Conservation (phyloP, 2,329 filamentous ascomycete genomes). For the Endoconidiophora laricicola region DNA sequence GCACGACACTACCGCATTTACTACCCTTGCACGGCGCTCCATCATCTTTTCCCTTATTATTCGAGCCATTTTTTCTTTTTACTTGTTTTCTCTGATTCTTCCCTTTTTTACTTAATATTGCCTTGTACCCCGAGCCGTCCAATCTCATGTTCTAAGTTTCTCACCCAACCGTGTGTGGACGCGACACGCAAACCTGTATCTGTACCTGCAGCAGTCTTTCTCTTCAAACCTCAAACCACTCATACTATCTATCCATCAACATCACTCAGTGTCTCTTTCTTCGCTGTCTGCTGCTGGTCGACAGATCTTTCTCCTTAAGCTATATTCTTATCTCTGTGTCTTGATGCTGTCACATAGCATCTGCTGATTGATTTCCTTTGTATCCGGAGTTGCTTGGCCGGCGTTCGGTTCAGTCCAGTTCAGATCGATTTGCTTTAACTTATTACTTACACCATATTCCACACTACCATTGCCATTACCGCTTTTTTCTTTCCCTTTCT, state of each 20-base stretch:
- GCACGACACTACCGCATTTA: too few species aligned
- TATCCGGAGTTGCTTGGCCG: background rate
- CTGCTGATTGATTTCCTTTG: too few species aligned
- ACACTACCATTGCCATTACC: background rate
- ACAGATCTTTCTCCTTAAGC: too few species aligned
- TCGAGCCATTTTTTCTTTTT: background rate
- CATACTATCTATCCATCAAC: background rate
- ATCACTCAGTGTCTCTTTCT: background rate
- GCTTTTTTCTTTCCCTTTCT: background rate
- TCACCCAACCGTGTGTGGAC: too few species aligned
- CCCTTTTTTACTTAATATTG: background rate
- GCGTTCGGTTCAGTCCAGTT: constrained; percentile 1
- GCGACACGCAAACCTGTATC: background rate
- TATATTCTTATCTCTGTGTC: background rate
- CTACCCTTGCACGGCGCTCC: too few species aligned
- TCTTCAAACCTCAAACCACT: background rate
- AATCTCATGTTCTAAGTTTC: too few species aligned
- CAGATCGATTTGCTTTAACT: background rate
- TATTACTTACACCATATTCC: background rate
- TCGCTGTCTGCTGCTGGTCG: background rate
- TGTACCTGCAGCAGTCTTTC: background rate
- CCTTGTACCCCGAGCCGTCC: too few species aligned
- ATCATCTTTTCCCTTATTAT: too few species aligned
- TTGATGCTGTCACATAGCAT: background rate
- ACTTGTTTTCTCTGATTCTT: background rate